Evolutionary conservation across 129 eudicot species (phyloP), one percentile per base, ranked within the genome.

Genomic region (Ambrosia artemisiifolia): DNA sequence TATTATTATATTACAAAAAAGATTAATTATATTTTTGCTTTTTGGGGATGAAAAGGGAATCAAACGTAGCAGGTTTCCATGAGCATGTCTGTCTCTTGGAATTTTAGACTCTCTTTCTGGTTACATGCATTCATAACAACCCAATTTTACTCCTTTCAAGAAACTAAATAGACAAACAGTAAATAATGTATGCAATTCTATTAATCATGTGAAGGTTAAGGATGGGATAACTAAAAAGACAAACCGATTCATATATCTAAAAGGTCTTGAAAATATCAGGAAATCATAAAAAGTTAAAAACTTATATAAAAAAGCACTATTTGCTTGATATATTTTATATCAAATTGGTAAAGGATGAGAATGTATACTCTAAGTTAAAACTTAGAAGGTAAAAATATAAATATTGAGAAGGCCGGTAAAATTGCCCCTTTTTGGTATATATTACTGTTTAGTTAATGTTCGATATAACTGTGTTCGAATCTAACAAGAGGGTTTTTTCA

Each of bases 41-140:
- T 76, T 59, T 76, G 75, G 69, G 75, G 80, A 76, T 59, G 80
- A 46, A 68, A 76, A 68, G 80, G 78, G 80, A 76, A 76, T 76
- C 75, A 76, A 76, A 44, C 13, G 69, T 67, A 67, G 69, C 80
- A 76, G 75, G 51, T 76, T 57, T 76, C 67, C 75, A 76, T 68
- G 80, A 76, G 75, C 69, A 76, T 76, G 74, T 68, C 75, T 76
- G 80, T 76, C 80, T 14, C 75, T 59, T 48, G 69, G 43, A 67
- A 76, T 76, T 76, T 47, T 67, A 67, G 19, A 76, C 74, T 35
- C 62, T 44, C 74, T 65, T 65, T 55, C 72, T 50, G 67, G 69
- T 75, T 75, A 30, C 69, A 57, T 73, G 78, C 70, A 61, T 47
- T 61, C 70, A 17, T 73, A 32, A 57, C 59, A 32, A 42, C 69